Conservation (phyloP, 257 asterid species). For the Nicotiana noctiflora region DNA sequence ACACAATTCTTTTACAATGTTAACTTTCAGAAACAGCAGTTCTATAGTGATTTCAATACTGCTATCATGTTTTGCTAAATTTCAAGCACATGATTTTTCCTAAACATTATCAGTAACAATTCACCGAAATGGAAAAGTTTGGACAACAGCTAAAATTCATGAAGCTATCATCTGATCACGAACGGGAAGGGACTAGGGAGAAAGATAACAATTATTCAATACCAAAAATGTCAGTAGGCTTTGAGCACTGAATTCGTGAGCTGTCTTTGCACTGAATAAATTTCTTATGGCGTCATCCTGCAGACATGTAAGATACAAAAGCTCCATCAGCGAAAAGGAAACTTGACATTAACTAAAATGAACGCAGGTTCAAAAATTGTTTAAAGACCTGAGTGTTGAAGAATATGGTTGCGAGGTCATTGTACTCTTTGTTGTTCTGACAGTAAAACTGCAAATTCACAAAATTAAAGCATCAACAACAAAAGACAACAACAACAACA, state of each 20-base stretch:
- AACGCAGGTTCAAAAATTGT: constrained; percentile 1
- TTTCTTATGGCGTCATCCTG: constrained; percentile 99
- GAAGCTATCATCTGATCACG: constrained; percentile 1
- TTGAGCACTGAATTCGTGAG: constrained; percentile 89
- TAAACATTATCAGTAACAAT: background rate
- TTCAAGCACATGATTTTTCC: constrained; percentile 1
- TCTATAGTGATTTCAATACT: background rate
- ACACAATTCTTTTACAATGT: background rate
- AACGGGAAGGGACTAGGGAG: background rate
- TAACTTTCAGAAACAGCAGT: background rate
- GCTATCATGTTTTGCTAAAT: background rate
- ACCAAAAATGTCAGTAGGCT: constrained; percentile 92
- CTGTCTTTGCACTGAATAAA: constrained; percentile 93
- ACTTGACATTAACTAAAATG: background rate
- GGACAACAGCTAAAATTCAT: background rate
- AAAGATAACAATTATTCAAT: constrained; percentile 15
- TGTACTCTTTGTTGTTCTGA: constrained; percentile 63
- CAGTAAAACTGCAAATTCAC: constrained; percentile 68
- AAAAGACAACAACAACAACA: too few relatives aligned
- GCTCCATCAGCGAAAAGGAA: constrained; percentile 26
- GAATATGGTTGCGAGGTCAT: constrained; percentile 95
- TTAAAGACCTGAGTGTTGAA: constrained; percentile 86
- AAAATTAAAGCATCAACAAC: constrained; percentile 10
- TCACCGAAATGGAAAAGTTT: background rate
- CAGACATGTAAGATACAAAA: constrained; percentile 16